Percentiles rank a stretch among this genome's conserved stretches.
phyloP scores from a whole-genome alignment of 2,329 filamentous ascomycete species.

The Lithohypha guttulata region DNA sequence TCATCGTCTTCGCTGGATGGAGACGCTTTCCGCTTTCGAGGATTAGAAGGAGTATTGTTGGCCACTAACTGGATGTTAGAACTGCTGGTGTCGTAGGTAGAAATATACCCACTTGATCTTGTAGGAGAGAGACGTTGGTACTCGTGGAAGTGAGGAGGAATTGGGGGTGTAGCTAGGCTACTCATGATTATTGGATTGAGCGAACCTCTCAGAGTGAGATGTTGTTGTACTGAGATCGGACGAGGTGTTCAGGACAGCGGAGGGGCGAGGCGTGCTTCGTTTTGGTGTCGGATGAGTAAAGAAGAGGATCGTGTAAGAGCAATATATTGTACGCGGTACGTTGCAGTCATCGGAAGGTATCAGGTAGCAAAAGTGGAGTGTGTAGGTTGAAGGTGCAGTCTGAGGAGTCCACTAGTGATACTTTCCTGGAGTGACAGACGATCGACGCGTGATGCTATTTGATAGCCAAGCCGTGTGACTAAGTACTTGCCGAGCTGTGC shows the following conservation, averaged over 20 bases:
- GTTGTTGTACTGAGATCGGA: neutral
- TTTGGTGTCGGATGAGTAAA: neutral
- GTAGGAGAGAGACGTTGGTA: constrained; percentile 50
- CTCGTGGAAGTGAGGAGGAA: constrained; percentile 54
- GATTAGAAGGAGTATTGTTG: constrained; percentile 32
- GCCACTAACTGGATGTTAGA: constrained; percentile 16
- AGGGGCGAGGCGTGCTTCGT: too few species aligned
- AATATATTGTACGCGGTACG: neutral
- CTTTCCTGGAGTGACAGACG: too few species aligned
- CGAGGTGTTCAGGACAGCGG: too few species aligned
- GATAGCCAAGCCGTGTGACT: too few species aligned
- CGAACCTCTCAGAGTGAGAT: neutral
- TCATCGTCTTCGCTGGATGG: constrained; percentile 43
- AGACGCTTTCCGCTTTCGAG: constrained; percentile 71
- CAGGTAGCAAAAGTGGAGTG: constrained; percentile 3
- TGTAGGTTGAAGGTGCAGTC: too few species aligned
- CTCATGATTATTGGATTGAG: constrained; percentile 42
- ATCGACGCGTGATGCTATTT: too few species aligned
- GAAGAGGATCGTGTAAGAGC: constrained; percentile 5
- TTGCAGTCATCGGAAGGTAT: constrained; percentile 1
- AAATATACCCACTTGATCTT: constrained; percentile 42
- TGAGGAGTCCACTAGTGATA: too few species aligned
- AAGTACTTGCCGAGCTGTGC: too few species aligned
- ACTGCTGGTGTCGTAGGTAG: constrained; percentile 2
- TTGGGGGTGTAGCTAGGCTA: constrained; percentile 47